phyloP scores from a whole-genome alignment of 805 yeast species.

The Saturnispora silvae region DNA sequence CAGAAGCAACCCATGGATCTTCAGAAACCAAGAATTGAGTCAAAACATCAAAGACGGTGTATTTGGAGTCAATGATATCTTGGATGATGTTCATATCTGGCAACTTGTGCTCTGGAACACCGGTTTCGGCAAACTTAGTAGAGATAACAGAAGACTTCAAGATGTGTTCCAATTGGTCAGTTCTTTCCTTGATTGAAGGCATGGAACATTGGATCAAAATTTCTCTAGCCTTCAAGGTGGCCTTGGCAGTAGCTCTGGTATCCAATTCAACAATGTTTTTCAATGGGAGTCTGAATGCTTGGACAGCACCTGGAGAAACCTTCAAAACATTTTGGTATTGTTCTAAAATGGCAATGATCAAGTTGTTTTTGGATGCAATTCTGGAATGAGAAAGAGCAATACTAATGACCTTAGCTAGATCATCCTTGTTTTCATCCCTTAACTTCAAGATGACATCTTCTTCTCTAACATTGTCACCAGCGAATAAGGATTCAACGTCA shows the following conservation, averaged over 20 bases:
- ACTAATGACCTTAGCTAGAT: conserved; percentile 59
- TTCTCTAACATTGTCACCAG: conserved; percentile 66
- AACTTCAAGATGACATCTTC: conserved; percentile 81
- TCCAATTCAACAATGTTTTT: conserved; percentile 80
- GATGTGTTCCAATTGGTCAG: conserved; percentile 95
- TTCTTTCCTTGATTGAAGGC: conserved; percentile 92
- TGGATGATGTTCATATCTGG: conserved; percentile 74
- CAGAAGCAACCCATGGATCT: conserved; percentile 84
- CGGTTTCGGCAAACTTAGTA: conserved; percentile 76
- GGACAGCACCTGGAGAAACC: conserved; percentile 53
- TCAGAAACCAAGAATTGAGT: conserved; percentile 77
- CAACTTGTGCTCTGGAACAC: conserved; percentile 58
- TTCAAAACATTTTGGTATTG: conserved; percentile 74
- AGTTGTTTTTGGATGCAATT: conserved; percentile 85
- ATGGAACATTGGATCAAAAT: conserved; percentile 91
- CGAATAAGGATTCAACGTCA: conserved; percentile 67
- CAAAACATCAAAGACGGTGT: conserved; percentile 91
- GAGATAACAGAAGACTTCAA: conserved; percentile 85
- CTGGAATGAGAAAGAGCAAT: conserved; percentile 83
- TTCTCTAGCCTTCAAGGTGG: conserved; percentile 91
- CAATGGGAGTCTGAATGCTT: conserved; percentile 61
- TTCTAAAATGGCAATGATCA: conserved; percentile 74
- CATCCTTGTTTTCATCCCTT: conserved; percentile 79
- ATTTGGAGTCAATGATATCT: conserved; percentile 93
- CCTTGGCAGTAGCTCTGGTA: conserved; percentile 84